These are phyloP conservation scores for Galeopsis tetrahit DNA, from an alignment of 257 asterid species.

Conservation along the genomic window DNA sequence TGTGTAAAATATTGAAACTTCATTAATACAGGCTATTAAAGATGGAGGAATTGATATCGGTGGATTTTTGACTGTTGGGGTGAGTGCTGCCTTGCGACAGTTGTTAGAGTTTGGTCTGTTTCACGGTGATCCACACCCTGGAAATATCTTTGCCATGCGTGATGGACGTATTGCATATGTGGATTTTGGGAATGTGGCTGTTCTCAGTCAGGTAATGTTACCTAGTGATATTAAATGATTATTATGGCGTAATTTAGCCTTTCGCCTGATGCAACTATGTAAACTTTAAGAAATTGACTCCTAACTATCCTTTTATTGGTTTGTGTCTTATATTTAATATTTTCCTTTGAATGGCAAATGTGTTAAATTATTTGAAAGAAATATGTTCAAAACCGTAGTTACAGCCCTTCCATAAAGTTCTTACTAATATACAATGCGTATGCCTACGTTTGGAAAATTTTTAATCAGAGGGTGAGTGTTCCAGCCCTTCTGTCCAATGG, in stretches of 20 bases:
- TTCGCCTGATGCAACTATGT: neutral
- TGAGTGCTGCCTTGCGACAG: slow-evolving; percentile 97
- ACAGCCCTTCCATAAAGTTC: slow-evolving; percentile 2
- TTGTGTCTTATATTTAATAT: neutral
- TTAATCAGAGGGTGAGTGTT: slow-evolving; percentile 12
- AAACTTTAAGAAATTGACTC: slow-evolving; percentile 16
- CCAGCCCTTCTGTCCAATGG: slow-evolving; percentile 26
- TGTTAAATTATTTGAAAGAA: slow-evolving; percentile 17
- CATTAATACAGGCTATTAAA: slow-evolving; percentile 75
- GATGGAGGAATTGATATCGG: slow-evolving; percentile 81
- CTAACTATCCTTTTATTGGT: slow-evolving; percentile 8
- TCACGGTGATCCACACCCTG: slow-evolving; percentile 99
- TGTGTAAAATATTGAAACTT: slow-evolving; percentile 32
- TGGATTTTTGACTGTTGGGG: slow-evolving; percentile 96
- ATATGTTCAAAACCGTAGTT: slow-evolving; percentile 22
- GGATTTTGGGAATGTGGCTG: slow-evolving; percentile 99
- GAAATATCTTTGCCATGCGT: slow-evolving; percentile 96
- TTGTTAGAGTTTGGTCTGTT: slow-evolving; percentile 95
- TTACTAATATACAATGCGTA: slow-evolving; percentile 2
- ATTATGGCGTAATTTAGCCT: slow-evolving; percentile 1
- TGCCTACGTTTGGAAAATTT: neutral
- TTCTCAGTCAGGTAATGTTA: slow-evolving; percentile 85
- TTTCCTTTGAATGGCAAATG: neutral
- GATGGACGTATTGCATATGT: slow-evolving; percentile 99
- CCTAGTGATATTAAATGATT: slow-evolving; percentile 18